Base-by-base conservation (phyloP, 2,329 filamentous ascomycete genomes). In the Penicillium thymicola region DNA sequence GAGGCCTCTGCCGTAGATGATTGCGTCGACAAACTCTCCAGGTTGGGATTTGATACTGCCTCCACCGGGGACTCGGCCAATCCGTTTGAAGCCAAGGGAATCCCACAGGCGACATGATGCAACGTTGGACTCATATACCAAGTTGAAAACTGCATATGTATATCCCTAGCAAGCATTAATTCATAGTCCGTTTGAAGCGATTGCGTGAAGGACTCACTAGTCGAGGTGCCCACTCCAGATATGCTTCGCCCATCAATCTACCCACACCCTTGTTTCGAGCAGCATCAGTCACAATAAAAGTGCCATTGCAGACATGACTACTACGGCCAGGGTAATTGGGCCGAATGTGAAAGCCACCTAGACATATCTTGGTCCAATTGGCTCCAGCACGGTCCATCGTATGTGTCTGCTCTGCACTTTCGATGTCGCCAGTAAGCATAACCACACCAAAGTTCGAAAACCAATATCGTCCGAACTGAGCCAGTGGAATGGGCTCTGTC, bases 281-380 rank as follows among this genome's bases (percentile, higher is more conserved):
- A 13, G 85, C 85, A 68, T 89, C 86, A 10, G 88, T 90, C 58
- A 90, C 88, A 51, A 92, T 79, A 69, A 92, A 90, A 32, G 87
- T 88, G 57, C 85, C 76, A 82, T 89, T 85, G 79, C 90, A 96
- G 49, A 96, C 85, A 78, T 96, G 92, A 74, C 89, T 94, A 76
- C 89, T 94, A 57, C 92, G 84, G 46, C 92, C 92, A 0, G 92
- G 91, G 72, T 96, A 96, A 75, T 96, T 96, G 46, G 92, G 91
- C 77, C 94, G 92, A 80, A 96, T 89, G 76, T 94, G 95, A 76
- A 96, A 96, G 76, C 90, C 95, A 55, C 92, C 92, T 42, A 96
- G 78, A 67, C 91, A 96, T 67, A 89, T 82, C 68, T 86, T 87
- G 62, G 85, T 83, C 91, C 92, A 96, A 74, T 93, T 89, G 62